Evolutionary conservation across 106 monocot genomes (phyloP), one percentile per base, ranked within the genome.

Genomic region (Apostasia ramifera): DNA sequence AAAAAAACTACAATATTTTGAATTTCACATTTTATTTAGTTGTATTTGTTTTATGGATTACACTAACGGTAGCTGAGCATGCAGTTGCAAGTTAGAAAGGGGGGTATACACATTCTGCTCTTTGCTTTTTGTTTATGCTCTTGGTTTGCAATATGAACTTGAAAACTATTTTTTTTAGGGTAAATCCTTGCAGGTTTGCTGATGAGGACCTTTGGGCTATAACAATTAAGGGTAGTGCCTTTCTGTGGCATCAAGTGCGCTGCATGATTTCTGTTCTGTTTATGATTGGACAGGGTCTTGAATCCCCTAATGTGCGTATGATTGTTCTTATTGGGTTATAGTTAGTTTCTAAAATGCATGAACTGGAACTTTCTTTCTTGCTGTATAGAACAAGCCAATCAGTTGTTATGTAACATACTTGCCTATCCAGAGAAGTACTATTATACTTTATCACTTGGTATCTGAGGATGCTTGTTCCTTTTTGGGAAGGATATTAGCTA

Each of bases 211-310:
- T 98, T 53, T 93, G 78, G 76, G 89, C 77, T 50, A 77, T 98
- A 66, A 90, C 85, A 49, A 93, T 98, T 44, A 83, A 69, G 55
- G 98, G 93, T 41, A 98, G 81, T 82, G 98, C 98, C 44, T 98
- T 98, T 63, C 70, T 98, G 44, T 98, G 98, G 98, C 98, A 98
- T 71, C 98, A 98, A 93, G 90, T 98, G 5, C 82, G 98, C 11
- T 93, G 93, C 85, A 93, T 93, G 89, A 83, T 98, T 69, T 79
- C 98, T 64, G 84, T 93, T 77, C 75, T 98, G 69, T 98, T 98
- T 85, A 77, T 98, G 85, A 86, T 93, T 60, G 98, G 98, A 71
- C 80, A 88, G 73, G 85, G 90, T 67, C 79, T 87, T 71, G 98
- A 98, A 77, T 82, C 87, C 50, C 76, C 93, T 69, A 70, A 68